A percentile compares a stretch with the other conserved stretches of the same genome.
These are phyloP conservation scores for Pichia deserticola DNA, from an alignment of 805 yeast genomes.

Conservation along the genomic window DNA sequence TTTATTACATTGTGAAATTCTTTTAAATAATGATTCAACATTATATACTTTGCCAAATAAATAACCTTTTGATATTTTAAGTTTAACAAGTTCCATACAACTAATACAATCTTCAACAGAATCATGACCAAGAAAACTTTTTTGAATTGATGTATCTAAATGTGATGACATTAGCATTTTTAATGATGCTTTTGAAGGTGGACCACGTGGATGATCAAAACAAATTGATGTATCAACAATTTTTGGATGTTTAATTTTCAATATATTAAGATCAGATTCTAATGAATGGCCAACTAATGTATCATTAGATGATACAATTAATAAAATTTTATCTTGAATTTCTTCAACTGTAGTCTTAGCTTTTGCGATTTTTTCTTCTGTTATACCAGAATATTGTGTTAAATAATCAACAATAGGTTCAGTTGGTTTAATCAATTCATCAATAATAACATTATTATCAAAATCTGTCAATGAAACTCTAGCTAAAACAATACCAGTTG, in stretches of 20 bases:
- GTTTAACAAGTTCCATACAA: conserved; percentile 67
- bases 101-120: conserved; percentile 81
- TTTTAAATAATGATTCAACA: conserved; percentile 36
- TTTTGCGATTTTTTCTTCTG: conserved; percentile 52
- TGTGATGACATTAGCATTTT: conserved; percentile 57
- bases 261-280: conserved; percentile 69
- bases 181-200: conserved; percentile 72
- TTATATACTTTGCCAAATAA: conserved; percentile 49
- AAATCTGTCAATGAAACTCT: conserved; percentile 70
- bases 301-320: conserved; percentile 48
- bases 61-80: conserved; percentile 61
- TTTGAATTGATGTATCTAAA: conserved; percentile 57
- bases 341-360: conserved; percentile 63
- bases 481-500: conserved; percentile 58
- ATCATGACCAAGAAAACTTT: conserved; percentile 64
- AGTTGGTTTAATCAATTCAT: conserved; percentile 71
- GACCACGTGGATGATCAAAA: conserved; percentile 77
- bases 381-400: conserved; percentile 82
- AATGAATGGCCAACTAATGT: conserved; percentile 84
- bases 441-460: conserved; percentile 53
- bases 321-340: conserved; percentile 51
- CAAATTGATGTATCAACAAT: conserved; percentile 76
- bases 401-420: conserved; percentile 71
- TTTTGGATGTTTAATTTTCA: conserved; percentile 62
- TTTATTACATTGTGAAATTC: conserved; percentile 25